Base-by-base conservation (phyloP, 2,329 filamentous ascomycete species). In the Pseudopithomyces chartarum region DNA sequence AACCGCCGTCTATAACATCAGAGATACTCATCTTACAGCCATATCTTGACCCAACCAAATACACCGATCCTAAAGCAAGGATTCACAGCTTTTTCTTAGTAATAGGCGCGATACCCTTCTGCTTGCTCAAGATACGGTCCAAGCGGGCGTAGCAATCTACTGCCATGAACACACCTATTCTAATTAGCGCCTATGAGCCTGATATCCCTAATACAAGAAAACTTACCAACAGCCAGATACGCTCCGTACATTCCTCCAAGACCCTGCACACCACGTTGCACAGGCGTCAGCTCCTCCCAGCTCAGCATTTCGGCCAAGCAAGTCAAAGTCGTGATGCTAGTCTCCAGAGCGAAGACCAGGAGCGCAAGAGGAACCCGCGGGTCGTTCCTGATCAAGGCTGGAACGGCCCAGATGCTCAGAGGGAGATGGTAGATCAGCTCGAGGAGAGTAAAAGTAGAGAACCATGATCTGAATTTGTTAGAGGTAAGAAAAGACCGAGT, bases 371-470 rank as follows among this genome's bases (percentile, higher is more conserved):
- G 85, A 4, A 87, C 62, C 46, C 83, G 79, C 0, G 85, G 81
- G 54, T 86, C 80, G 65, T 86, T 83, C 85, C 67, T 65, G 15
- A 82, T 62, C 10, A 89, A 71, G 1, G 79, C 86, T n/a, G 79
- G 72, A 17, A 88, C 75, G 0, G 84, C 83, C 85, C 85, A 89
- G 13, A 86, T 52, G 44, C 82, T 85, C 17, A 88, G 65, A 0
- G 87, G 87, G 0, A 86, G 71, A 70, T 90, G 87, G 66, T 85
- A 87, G 17, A 85, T 55, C 2, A 84, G 45, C 68, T 90, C 87
- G 67, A 88, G 81, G 69, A 80, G 82, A 23, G 82, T 79, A 66
- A 85, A 87, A 13, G 78, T 61, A 11, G 74, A 76, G 68, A 90
- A 90, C 82, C 85, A 90, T 3, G 78, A 70, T 2, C 74, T 76